Evolutionary conservation across 73 alveolate species (phyloP), one percentile per base, ranked within the genome.

Genomic region (Paramecium octaurelia): DNA sequence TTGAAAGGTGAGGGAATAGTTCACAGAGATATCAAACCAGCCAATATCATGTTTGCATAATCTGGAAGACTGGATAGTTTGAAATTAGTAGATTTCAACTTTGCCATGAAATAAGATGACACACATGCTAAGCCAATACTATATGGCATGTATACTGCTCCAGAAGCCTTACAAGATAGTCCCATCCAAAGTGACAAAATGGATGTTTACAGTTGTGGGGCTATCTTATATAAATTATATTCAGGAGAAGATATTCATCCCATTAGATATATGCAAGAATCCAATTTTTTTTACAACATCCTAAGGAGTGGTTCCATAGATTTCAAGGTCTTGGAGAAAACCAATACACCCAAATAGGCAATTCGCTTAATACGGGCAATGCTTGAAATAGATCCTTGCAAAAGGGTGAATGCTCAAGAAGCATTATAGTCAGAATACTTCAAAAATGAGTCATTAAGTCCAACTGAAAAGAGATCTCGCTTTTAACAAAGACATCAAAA

Each of bases 201-300:
- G 57, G 87, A 73, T 73, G 87, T 73, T 14, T 73, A 36, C 20
- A 73, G 87, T 73, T 35, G 87, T 73, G 87, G 87, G 2, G 87
- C 87, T 5, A 73, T 73, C 40, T 21, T 73, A 21, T 73, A 73
- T 38, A 73, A 40, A 36, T 24, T 73, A 40, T 73, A 73, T 64
- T 64, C 50, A 31, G 84, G 84, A 31, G 84, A 64, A 12, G 84
- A 64, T 27, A 64, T 64, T 2, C 46, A 31, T 64, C 27, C 84
- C 1, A 3, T 64, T 12, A 8, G 48, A 64, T 64, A 31, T 31
- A 12, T 27, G 11, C 12, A 64, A 64, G 46, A 64, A 54, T 18
- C 8, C 1, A 64, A 34, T 64, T 11, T 34, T 3, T 64, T 64
- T 64, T 64, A 27, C 5, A 12, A 64, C 20, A 64, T 64, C 31